Percentiles rank a stretch among this genome's conserved stretches.
These are phyloP conservation scores for Nakazawaea ishiwadae DNA, from an alignment of 805 yeast species.

Conservation along the genomic window DNA sequence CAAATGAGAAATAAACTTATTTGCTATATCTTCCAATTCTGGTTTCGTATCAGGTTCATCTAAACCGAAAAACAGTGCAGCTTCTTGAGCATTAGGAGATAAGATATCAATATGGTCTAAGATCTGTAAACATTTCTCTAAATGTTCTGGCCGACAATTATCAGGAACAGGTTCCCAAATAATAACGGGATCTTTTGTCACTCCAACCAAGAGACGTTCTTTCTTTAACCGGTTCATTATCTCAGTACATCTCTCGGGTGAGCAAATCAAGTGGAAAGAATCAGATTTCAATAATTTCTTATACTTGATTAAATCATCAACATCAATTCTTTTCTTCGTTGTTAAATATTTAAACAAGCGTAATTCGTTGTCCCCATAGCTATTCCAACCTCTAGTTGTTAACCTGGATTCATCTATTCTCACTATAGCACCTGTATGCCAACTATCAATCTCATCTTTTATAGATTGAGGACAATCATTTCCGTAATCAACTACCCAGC, in stretches of 20 bases:
- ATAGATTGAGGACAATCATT: constrained; percentile 60
- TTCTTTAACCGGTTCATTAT: constrained; percentile 27
- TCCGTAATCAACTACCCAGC: constrained; percentile 79
- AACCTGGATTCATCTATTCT: constrained; percentile 46
- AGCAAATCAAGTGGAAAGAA: constrained; percentile 70
- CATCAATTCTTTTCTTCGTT: constrained; percentile 55
- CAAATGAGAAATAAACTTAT: constrained; percentile 35
- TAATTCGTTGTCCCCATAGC: constrained; percentile 58
- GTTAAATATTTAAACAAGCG: constrained; percentile 58
- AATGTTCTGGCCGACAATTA: constrained; percentile 51
- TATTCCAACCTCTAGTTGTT: constrained; percentile 82
- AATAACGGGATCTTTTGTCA: constrained; percentile 32
- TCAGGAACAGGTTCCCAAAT: constrained; percentile 91
- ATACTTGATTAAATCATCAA: constrained; percentile 44
- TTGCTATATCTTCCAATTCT: constrained; percentile 40
- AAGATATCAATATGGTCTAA: constrained; percentile 50
- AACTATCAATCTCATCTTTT: constrained; percentile 39
- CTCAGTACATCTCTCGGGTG: constrained; percentile 54
- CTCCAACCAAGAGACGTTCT: constrained; percentile 12
- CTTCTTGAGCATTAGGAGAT: constrained; percentile 85
- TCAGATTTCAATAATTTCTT: constrained; percentile 32
- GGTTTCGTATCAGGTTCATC: constrained; percentile 35
- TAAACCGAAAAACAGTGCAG: constrained; percentile 54
- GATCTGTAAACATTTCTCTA: constrained; percentile 30
- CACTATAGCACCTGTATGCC: constrained; percentile 60